phyloP scores from a whole-genome alignment of 1,139 yeast species.

The Saccharomyces hybrid region DNA sequence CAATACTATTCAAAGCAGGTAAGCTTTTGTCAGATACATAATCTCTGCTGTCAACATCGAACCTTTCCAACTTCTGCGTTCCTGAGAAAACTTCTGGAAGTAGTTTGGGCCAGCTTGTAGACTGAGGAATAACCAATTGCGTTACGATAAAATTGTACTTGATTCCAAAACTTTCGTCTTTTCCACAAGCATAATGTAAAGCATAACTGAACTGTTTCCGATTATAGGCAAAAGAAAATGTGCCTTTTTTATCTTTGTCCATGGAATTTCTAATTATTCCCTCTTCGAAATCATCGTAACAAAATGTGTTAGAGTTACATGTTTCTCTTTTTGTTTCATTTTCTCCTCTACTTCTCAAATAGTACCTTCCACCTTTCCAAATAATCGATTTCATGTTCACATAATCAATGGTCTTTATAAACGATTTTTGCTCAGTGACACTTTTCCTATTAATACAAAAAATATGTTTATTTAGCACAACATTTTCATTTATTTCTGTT shows the following conservation, averaged over 20 bases:
- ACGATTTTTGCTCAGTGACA: not conserved
- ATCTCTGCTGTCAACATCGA: conserved; percentile 7
- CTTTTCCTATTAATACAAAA: conserved; percentile 5
- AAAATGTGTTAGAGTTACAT: not conserved
- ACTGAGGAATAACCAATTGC: conserved; percentile 2
- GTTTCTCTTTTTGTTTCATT: not conserved
- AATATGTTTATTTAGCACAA: not conserved
- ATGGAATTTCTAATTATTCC: not conserved
- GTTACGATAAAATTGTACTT: not conserved
- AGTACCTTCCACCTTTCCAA: not conserved
- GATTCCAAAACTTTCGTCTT: not conserved
- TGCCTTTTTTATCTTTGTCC: not conserved
- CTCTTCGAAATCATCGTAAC: not conserved
- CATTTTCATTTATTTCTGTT: not conserved
- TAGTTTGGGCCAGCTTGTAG: not conserved
- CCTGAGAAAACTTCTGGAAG: not conserved
- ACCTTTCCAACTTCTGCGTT: not conserved
- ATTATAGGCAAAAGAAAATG: not conserved
- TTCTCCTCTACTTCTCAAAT: not conserved
- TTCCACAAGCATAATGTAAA: not conserved
- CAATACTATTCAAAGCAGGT: conserved; percentile 9
- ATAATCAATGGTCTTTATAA: not conserved
- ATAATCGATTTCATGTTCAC: not conserved
- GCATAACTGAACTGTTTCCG: not conserved
- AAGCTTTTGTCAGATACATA: conserved; percentile 6